Percentiles rank a stretch among this genome's conserved stretches.
Evolutionary conservation across 768 basidiomycete genomes (phyloP).

Genomic region (Suillus fuscotomentosus): DNA sequence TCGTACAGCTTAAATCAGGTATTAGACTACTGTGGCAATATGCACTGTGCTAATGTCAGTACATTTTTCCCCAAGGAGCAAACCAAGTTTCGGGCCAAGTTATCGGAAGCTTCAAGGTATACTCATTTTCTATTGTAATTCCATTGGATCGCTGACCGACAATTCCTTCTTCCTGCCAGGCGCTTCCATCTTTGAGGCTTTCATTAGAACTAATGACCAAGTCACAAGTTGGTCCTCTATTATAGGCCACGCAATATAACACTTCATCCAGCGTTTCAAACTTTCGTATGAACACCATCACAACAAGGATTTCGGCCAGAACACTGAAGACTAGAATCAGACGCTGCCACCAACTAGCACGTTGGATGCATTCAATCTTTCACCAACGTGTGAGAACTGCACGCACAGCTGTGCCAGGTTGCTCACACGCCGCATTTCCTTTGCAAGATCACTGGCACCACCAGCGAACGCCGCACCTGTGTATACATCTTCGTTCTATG

Average conservation of each 20-base stretch:
- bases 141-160: neutral
- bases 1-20: neutral
- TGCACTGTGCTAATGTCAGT: neutral
- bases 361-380: neutral
- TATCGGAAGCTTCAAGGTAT: neutral
- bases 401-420: neutral
- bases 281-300: neutral
- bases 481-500: neutral
- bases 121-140: neutral
- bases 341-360: neutral
- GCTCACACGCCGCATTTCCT: neutral
- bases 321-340: slow-evolving; percentile 34
- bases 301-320: neutral
- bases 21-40: neutral
- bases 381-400: neutral
- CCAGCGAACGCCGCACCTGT: neutral
- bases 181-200: neutral
- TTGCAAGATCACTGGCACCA: neutral
- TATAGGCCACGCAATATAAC: neutral
- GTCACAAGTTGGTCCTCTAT: no score
- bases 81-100: no score
- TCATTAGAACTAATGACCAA: no score
- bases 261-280: neutral
- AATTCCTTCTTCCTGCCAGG: neutral
- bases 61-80: no score